phyloP scores from a whole-genome alignment of 2,329 filamentous ascomycete genomes.

The Claviceps monticola region DNA sequence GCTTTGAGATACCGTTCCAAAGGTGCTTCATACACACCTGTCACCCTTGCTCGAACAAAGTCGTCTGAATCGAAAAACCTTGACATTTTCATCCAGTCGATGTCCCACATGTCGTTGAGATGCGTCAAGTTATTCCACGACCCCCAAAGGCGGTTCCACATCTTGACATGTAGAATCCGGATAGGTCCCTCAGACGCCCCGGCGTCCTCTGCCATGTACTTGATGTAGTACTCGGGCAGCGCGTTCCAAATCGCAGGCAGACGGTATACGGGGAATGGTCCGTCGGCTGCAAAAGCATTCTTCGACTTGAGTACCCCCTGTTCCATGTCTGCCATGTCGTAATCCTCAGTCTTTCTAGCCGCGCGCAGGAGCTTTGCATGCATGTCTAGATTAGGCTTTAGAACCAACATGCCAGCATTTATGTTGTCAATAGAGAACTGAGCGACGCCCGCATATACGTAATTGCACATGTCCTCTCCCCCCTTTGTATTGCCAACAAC shows the following conservation, averaged over 20 bases:
- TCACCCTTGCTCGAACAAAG: neutral
- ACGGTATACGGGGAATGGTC: constrained; percentile 1
- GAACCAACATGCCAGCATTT: constrained; percentile 2
- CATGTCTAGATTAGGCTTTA: constrained; percentile 3
- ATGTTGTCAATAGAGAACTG: constrained; percentile 3
- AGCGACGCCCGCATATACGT: constrained; percentile 1
- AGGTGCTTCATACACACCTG: neutral
- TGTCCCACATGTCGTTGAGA: constrained; percentile 3
- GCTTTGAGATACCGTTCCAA: neutral
- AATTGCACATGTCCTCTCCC: constrained; percentile 1
- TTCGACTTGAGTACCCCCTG: constrained; percentile 1
- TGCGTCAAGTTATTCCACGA: constrained; percentile 4
- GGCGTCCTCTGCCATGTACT: neutral
- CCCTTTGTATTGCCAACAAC: neutral
- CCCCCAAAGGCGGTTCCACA: constrained; percentile 3
- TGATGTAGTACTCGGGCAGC: constrained; percentile 1
- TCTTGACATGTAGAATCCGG: constrained; percentile 2
- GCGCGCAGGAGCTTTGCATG: constrained; percentile 1
- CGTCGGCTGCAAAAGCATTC: constrained; percentile 2
- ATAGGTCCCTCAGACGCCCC: neutral
- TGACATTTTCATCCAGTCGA: constrained; percentile 4
- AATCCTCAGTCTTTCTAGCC: neutral
- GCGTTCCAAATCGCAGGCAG: constrained; percentile 1
- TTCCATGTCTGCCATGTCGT: constrained; percentile 1
- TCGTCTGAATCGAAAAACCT: constrained; percentile 2